A percentile compares a stretch with the other conserved stretches of the same genome.
phyloP scores from a whole-genome alignment of 2,329 filamentous ascomycete species.

The Pyricularia sp. region DNA sequence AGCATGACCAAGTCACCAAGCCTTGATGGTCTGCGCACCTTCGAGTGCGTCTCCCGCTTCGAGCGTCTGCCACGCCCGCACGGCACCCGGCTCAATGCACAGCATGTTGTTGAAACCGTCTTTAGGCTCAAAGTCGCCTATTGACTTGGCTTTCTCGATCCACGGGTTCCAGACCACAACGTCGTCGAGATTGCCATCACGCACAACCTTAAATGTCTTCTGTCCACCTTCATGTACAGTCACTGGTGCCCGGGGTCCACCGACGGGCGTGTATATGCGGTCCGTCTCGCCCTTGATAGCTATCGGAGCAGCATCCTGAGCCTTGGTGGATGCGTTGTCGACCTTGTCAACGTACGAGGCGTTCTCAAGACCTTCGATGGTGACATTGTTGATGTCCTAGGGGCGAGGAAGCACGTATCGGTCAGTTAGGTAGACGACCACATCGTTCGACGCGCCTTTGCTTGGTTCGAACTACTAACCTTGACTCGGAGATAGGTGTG shows the following conservation, averaged over 20 bases:
- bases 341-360: slow-evolving; percentile 79
- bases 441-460: not conserved
- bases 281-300: slow-evolving; percentile 70
- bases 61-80: slow-evolving; percentile 68
- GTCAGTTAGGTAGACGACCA: not conserved
- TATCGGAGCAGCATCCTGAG: slow-evolving; percentile 47
- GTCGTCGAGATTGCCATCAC: slow-evolving; percentile 77
- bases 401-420: not conserved
- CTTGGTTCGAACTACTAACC: slow-evolving; percentile 35
- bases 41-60: slow-evolving; percentile 63
- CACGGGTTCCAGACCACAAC: slow-evolving; percentile 97
- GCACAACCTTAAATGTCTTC: slow-evolving; percentile 57
- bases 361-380: slow-evolving; percentile 62
- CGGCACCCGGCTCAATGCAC: slow-evolving; percentile 82
- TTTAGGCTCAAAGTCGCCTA: slow-evolving; percentile 79
- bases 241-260: slow-evolving; percentile 44
- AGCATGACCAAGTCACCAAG: slow-evolving; percentile 14
- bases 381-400: slow-evolving; percentile 66
- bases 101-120: slow-evolving; percentile 89
- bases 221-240: slow-evolving; percentile 49
- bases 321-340: slow-evolving; percentile 48
- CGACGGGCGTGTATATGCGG: slow-evolving; percentile 67
- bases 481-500: slow-evolving; percentile 80
- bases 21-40: slow-evolving; percentile 43
- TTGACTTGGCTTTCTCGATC: slow-evolving; percentile 68